A percentile compares a stretch with the other conserved stretches of the same genome.
Evolutionary conservation across 2,329 filamentous ascomycete genomes (phyloP).

Genomic region (Colletotrichum sp.): DNA sequence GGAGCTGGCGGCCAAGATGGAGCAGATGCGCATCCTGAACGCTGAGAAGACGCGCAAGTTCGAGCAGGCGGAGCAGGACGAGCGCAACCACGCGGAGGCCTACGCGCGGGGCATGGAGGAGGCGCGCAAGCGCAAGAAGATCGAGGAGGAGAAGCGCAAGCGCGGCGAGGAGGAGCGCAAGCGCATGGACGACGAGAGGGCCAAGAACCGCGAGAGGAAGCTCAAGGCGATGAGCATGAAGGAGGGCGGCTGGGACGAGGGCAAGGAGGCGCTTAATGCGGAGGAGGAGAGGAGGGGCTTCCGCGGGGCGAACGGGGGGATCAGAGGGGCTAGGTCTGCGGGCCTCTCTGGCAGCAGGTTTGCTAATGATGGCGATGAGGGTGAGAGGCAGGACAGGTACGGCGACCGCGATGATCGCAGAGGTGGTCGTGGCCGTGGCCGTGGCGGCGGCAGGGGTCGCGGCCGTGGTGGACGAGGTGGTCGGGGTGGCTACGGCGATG

Average conservation of each 20-base stretch:
- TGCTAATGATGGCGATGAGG: constrained; percentile 35
- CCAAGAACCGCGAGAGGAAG: constrained; percentile 64
- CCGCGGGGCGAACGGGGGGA: constrained; percentile 45
- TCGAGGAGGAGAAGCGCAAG: constrained; percentile 56
- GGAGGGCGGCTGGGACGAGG: constrained; percentile 64
- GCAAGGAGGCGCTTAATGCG: constrained; percentile 51
- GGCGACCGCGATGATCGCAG: constrained; percentile 15
- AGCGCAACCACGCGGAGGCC: constrained; percentile 59
- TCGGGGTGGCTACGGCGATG: constrained; percentile 31
- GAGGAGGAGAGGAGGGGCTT: constrained; percentile 47
- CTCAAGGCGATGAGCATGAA: constrained; percentile 61
- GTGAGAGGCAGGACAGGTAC: background rate
- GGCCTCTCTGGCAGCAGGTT: constrained; percentile 49
- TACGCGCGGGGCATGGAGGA: constrained; percentile 63
- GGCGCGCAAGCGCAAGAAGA: constrained; percentile 52
- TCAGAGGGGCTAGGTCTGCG: constrained; percentile 40
- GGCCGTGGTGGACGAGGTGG: constrained; percentile 34
- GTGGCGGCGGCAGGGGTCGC: constrained; percentile 23
- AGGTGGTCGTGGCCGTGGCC: constrained; percentile 24
- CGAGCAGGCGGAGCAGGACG: constrained; percentile 62
- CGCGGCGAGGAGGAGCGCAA: constrained; percentile 57
- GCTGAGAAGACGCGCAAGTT: constrained; percentile 65
- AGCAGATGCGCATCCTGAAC: constrained; percentile 62
- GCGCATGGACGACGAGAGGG: constrained; percentile 63
- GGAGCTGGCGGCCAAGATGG: constrained; percentile 65